Conservation (phyloP, 2,329 filamentous ascomycete species). For the Cercospora sojina region DNA sequence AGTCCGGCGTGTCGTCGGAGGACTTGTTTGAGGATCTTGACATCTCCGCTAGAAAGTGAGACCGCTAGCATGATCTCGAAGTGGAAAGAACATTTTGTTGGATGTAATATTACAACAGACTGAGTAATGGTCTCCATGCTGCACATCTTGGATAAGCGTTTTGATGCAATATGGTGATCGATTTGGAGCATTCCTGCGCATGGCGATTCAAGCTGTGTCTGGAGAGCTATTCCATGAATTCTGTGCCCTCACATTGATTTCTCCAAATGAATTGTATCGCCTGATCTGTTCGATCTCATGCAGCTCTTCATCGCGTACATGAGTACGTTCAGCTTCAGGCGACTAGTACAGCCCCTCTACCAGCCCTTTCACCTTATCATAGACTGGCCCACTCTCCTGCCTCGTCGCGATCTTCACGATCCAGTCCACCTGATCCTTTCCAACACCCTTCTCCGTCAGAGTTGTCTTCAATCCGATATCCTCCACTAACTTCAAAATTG, state of each 20-base stretch:
- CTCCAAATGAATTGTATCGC: not conserved
- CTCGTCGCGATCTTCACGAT: constrained; percentile 49
- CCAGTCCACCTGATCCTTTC: constrained; percentile 43
- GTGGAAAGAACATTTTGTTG: not conserved
- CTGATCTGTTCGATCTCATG: not conserved
- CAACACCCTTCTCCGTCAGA: constrained; percentile 48
- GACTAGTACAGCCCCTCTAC: constrained; percentile 46
- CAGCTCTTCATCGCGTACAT: not conserved
- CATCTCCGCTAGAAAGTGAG: not conserved
- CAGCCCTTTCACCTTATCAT: constrained; percentile 45
- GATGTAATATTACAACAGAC: not conserved
- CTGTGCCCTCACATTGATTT: not conserved
- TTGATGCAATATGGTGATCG: too few relatives aligned
- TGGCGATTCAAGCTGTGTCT: too few relatives aligned
- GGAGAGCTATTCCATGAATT: too few relatives aligned
- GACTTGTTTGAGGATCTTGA: not conserved
- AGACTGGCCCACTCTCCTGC: constrained; percentile 44
- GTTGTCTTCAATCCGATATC: constrained; percentile 47
- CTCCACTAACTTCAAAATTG: constrained; percentile 46
- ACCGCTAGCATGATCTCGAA: not conserved
- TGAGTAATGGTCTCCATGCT: too few relatives aligned
- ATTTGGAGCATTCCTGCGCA: too few relatives aligned
- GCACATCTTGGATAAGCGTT: too few relatives aligned
- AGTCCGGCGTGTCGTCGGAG: not conserved
- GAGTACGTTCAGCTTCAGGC: not conserved